Evolutionary conservation across 352 stramenopile genomes (phyloP), one percentile per base, ranked within the genome.

Genomic region (Globisporangium cylindrosporum): DNA sequence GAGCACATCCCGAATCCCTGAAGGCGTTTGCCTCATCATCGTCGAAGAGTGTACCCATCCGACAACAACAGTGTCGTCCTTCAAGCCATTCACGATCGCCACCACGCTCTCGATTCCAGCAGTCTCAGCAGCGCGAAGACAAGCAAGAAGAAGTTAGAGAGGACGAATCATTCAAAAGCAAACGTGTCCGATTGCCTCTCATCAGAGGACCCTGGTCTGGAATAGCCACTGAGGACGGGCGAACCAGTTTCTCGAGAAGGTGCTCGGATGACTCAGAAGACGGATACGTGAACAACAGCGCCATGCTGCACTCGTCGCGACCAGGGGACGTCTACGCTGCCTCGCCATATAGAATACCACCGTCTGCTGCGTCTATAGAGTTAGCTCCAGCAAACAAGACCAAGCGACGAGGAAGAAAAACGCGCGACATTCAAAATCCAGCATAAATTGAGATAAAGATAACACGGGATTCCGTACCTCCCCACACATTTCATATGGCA

Each of bases 281-380:
- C 0, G 41, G 41, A 2, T 25, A 67, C 43, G 41, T 64, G 38
- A 12, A 65, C 59, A 22, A 70, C 29, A n/a, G 58, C 69, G 18
- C 38, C 55, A 24, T 59, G 46, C 10, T 66, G n/a, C 25, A 65
- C 55, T 32, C 46, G 56, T 61, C 65, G 2, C 59, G 38, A 2
- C 59, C 59, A 18, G 59, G 43, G 9, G 61, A 49, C 49, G 72
- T 78, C 14, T 75, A 78, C 41, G 49, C 48, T 4, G 38, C 43
- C 14, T 73, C 69, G 20, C 72, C 65, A 2, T 78, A 73, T 34
- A 54, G 69, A 41, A 73, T 75, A 61, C 53, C 68, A 8, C 32
- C 72, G 8, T 12, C 64, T 10, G 56, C 67, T 4, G 27, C 56
- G 29, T 22, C 53, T 12, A 25, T 38, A 34, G 53, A 22, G 48